These are phyloP conservation scores for Coffea eugenioides DNA, from an alignment of 257 asterid genomes.

Conservation along the genomic window DNA sequence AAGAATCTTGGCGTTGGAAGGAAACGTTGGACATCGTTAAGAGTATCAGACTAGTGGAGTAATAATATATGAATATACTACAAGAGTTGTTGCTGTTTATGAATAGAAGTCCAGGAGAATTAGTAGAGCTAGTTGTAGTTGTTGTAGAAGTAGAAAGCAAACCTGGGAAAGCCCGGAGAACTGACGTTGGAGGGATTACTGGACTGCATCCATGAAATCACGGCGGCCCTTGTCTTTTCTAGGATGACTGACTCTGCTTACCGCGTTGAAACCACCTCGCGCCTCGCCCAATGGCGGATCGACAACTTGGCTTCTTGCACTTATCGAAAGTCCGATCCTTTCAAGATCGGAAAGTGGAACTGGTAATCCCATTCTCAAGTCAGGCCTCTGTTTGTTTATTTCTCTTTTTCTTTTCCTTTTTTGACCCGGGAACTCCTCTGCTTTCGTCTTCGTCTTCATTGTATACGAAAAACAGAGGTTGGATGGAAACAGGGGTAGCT, in stretches of 20 bases:
- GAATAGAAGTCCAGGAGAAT: slow-evolving; percentile 5
- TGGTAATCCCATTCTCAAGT: slow-evolving; percentile 38
- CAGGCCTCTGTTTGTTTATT: background rate
- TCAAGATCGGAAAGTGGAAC: slow-evolving; percentile 76
- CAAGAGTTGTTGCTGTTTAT: slow-evolving; percentile 4
- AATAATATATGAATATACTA: slow-evolving; percentile 7
- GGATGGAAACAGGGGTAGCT: slow-evolving; percentile 1
- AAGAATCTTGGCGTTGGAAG: background rate
- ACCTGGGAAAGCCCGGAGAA: slow-evolving; percentile 96
- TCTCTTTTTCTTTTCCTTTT: background rate
- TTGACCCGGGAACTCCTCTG: background rate
- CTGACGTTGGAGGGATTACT: slow-evolving; percentile 66
- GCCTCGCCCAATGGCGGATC: slow-evolving; percentile 95
- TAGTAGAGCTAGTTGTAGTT: slow-evolving; percentile 24
- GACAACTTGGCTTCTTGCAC: slow-evolving; percentile 58
- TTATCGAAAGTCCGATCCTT: slow-evolving; percentile 79
- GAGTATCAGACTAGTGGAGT: background rate
- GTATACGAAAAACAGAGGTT: background rate
- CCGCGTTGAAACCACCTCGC: slow-evolving; percentile 86
- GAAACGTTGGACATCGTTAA: background rate
- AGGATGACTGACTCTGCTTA: slow-evolving; percentile 92
- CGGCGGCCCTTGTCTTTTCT: slow-evolving; percentile 58
- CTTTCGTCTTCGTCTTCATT: background rate
- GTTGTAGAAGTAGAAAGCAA: slow-evolving; percentile 49
- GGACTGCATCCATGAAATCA: slow-evolving; percentile 88